A percentile compares a stretch with the other conserved stretches of the same genome.
phyloP scores from a whole-genome alignment of 2,329 filamentous ascomycete genomes.

The Paraphaeosphaeria minitans region DNA sequence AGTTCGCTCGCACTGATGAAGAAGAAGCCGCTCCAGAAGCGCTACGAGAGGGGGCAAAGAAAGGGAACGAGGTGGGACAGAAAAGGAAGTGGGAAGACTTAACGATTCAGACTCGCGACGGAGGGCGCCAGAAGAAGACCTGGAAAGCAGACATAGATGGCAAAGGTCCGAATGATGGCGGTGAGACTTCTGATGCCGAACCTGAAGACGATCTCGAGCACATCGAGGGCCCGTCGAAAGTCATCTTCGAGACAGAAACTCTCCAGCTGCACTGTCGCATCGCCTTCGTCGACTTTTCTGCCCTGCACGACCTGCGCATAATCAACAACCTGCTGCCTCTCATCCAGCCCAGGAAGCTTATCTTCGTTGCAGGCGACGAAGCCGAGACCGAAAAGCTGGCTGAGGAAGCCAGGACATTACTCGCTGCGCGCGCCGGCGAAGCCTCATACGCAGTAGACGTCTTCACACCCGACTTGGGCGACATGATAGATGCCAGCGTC shows the following conservation, averaged over 20 bases:
- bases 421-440: conserved; percentile 55
- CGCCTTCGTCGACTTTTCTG: conserved; percentile 88
- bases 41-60: conserved; percentile 58
- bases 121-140: conserved; percentile 57
- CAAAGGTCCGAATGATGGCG: conserved; percentile 31
- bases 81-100: conserved; percentile 93
- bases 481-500: conserved; percentile 83
- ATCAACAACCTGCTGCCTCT: conserved; percentile 93
- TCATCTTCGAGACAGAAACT: conserved; percentile 67
- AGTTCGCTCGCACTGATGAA: conserved; percentile 91
- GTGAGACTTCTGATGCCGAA: conserved; percentile 54
- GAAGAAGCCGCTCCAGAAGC: conserved; percentile 75
- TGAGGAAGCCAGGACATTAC: conserved; percentile 74
- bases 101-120: conserved; percentile 49
- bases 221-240: conserved; percentile 73
- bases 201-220: conserved; percentile 59
- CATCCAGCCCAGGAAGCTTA: conserved; percentile 91
- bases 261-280: conserved; percentile 75
- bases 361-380: conserved; percentile 81
- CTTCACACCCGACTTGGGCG: conserved; percentile 78
- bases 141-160: conserved; percentile 50
- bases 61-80: conserved; percentile 69
- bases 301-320: conserved; percentile 90
- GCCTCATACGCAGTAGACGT: conserved; percentile 63
- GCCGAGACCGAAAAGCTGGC: conserved; percentile 78